Evolutionary conservation across 2,329 filamentous ascomycete genomes (phyloP), one percentile per base, ranked within the genome.

Genomic region (Fusarium siculi): DNA sequence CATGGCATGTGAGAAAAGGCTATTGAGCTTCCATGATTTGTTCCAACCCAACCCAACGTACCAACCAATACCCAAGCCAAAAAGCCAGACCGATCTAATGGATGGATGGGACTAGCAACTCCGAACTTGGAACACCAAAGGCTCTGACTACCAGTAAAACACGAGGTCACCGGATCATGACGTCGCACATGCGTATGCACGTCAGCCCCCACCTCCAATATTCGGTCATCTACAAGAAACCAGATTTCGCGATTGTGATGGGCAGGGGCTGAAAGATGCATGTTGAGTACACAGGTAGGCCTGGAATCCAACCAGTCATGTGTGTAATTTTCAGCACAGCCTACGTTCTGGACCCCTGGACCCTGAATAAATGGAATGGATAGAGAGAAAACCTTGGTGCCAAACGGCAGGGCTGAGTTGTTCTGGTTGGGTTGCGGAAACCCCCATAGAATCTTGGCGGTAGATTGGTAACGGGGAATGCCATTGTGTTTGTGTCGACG

Each of bases 141-240:
- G 25, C 57, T 52, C 30, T n/a, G 19, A 40, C 16, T 61, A 39
- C 53, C 47, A 61, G 42, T 71, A n/a, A 67, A 47, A 59, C 49
- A 25, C 44, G 42, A 60, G 69, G 66, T 74, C 73, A 65, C 50
- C 54, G 30, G 64, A 46, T 63, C 70, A 76, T 76, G 74, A 76
- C 74, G 74, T 76, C 73, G 70, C 70, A 71, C 70, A 75, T 75
- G 74, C 70, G 63, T 63, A 73, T 76, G 74, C 74, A 73, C 72
- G 70, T 75, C 74, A 76, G 72, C 72, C 71, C 68, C 71, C 73
- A 46, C 68, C 63, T 52, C 57, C 49, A 47, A 36, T 19, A 40
- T 44, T 55, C 54, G 19, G 52, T 49, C 44, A 52, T 56, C 42
- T 36, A 54, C 59, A 72, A 74, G 69, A 76, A 76, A 74, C 74